A percentile compares a stretch with the other conserved stretches of the same genome.
phyloP scores from a whole-genome alignment of 345 rosid species.

The Pelargonium nanum region DNA sequence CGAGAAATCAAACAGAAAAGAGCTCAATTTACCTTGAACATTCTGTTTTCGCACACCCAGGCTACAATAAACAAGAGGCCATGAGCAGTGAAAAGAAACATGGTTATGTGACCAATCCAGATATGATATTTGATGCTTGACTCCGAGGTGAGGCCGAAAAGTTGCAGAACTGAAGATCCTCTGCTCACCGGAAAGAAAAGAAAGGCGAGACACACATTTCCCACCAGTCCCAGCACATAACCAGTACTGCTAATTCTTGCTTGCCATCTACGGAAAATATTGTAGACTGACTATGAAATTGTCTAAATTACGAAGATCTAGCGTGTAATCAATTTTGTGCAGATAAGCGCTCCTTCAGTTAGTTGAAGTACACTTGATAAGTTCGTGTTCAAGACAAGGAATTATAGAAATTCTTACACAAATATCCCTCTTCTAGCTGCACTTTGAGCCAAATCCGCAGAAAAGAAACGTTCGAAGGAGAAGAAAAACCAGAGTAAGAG shows the following conservation, averaged over 20 bases:
- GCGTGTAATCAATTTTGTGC: too few species aligned
- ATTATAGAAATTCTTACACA: slow-evolving; percentile 37
- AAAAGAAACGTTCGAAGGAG: slow-evolving; percentile 29
- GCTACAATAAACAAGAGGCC: slow-evolving; percentile 41
- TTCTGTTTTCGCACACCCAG: slow-evolving; percentile 20
- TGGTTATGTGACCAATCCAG: slow-evolving; percentile 74
- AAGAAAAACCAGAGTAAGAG: slow-evolving; percentile 54
- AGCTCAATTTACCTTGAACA: neutral
- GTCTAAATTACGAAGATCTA: neutral
- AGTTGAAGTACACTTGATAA: neutral
- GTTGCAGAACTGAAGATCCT: slow-evolving; percentile 55
- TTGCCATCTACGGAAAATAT: slow-evolving; percentile 44
- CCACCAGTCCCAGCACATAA: slow-evolving; percentile 38
- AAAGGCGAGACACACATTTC: slow-evolving; percentile 52
- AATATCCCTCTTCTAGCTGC: slow-evolving; percentile 27
- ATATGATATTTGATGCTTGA: slow-evolving; percentile 81
- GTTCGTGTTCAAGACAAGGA: too few species aligned
- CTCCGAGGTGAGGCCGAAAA: slow-evolving; percentile 69
- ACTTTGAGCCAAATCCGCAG: slow-evolving; percentile 23
- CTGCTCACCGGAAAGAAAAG: slow-evolving; percentile 79
- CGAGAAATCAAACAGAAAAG: too few species aligned
- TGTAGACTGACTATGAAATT: too few species aligned
- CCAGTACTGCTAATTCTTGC: slow-evolving; percentile 23
- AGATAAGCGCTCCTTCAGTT: too few species aligned
- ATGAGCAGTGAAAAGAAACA: slow-evolving; percentile 52